These are phyloP conservation scores for Coix lacrymajobi DNA, from an alignment of 176 grass and related monocot genomes.

Conservation along the genomic window DNA sequence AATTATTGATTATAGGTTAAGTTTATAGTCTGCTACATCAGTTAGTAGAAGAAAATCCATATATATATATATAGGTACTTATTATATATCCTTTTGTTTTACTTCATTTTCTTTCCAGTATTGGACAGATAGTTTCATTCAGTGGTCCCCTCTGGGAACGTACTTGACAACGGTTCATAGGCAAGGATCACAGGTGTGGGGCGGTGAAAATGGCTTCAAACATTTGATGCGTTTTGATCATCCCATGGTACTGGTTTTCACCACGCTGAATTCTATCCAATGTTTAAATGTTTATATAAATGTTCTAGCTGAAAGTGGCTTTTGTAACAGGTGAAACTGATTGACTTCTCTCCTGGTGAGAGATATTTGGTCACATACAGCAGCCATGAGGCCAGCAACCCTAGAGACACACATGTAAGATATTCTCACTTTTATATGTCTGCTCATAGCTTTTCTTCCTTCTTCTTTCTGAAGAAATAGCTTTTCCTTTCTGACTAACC, in stretches of 20 bases:
- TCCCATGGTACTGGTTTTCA: slow-evolving; percentile 47
- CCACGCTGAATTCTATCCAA: neutral
- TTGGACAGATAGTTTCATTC: slow-evolving; percentile 88
- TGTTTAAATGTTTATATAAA: neutral
- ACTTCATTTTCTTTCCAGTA: slow-evolving; percentile 38
- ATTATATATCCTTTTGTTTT: neutral
- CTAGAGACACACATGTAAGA: slow-evolving; percentile 77
- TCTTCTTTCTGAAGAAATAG: neutral
- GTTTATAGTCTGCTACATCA: neutral
- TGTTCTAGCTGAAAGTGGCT: slow-evolving; percentile 22
- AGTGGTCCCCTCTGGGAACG: slow-evolving; percentile 94
- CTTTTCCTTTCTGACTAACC: neutral
- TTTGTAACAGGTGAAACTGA: slow-evolving; percentile 74
- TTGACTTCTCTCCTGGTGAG: slow-evolving; percentile 92
- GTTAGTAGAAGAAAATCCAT: neutral
- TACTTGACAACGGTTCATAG: slow-evolving; percentile 90
- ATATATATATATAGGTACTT: neutral
- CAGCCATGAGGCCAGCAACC: slow-evolving; percentile 91
- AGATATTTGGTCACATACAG: slow-evolving; percentile 80
- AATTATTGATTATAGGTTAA: neutral
- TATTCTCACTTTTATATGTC: neutral
- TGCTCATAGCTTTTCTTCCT: neutral
- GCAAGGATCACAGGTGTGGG: slow-evolving; percentile 82
- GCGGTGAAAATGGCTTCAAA: slow-evolving; percentile 69
- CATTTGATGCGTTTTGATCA: slow-evolving; percentile 74